These are phyloP conservation scores for Erodium trifolium DNA, from an alignment of 441 rosid species.

Conservation along the genomic window DNA sequence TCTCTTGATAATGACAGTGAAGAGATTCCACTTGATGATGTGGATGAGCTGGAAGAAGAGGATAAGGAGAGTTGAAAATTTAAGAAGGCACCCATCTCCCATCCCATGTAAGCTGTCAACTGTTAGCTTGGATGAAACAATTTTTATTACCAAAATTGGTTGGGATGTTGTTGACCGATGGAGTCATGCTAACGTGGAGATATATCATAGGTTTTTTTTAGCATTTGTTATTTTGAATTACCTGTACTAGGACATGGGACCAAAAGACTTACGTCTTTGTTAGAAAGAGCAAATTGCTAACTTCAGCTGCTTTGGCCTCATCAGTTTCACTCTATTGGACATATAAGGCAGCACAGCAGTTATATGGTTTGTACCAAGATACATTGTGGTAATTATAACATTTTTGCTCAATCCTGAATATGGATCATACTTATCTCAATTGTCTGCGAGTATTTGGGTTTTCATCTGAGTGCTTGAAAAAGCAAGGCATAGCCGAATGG, in stretches of 20 bases:
- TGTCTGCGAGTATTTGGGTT: background rate
- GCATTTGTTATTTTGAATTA: background rate
- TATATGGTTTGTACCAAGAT: background rate
- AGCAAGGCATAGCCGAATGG: background rate
- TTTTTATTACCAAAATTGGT: background rate
- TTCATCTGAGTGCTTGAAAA: background rate
- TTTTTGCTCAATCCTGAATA: background rate
- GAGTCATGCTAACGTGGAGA: background rate
- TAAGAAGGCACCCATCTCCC: background rate
- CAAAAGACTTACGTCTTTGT: background rate
- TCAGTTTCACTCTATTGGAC: background rate
- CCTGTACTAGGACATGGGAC: background rate
- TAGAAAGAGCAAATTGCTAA: background rate
- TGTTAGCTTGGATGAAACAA: background rate
- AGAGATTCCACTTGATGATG: constrained; percentile 72
- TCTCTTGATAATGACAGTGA: constrained; percentile 33
- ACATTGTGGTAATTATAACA: background rate
- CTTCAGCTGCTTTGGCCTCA: background rate
- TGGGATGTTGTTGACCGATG: background rate
- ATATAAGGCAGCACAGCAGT: background rate
- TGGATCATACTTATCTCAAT: background rate
- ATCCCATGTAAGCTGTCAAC: background rate
- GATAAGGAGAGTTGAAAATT: constrained; percentile 24
- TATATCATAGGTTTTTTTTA: background rate
- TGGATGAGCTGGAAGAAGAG: constrained; percentile 54